Base-by-base conservation (phyloP, 2,329 filamentous ascomycete species). In the Corniculantispora saksenae region DNA sequence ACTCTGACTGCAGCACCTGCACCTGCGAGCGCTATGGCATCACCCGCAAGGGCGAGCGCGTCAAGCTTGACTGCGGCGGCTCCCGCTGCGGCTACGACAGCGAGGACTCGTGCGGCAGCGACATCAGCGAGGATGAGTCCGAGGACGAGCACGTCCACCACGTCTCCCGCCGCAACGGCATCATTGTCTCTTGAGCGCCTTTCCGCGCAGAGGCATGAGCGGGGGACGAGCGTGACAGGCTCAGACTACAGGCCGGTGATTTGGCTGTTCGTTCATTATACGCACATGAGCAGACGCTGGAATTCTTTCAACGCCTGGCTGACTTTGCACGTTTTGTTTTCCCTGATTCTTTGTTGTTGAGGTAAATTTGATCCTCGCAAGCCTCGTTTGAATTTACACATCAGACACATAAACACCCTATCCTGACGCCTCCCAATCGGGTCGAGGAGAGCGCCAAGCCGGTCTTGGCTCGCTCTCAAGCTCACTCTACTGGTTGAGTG, bases 21-120 rank as follows among this genome's bases (percentile, higher is more conserved):
- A 93, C 90, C 69, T 98, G 94, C 82, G 93, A 97, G 80, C 92
- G 94, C 82, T 97, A 95, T 83, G 94, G 94, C 72, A 97, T 98
- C 83, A 97, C 94, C 69, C 91, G 93, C 81, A 89, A 90, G 78
- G 93, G 94, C 75, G 91, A 96, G 79, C 90, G 94, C 74, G 91
- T 98, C 86, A 95, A 94, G 86, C 89, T 97, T 78, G 94, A 97
- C 86, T 98, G 94, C 76, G 93, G 93, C 72, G 94, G 94, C 71
- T 84, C 89, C 67, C 90, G 92, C 77, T 97, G 94, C 81, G 92
- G 92, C 74, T 95, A 91, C 81, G 86, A 86, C 69, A 89, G 92
- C 73, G 88, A 91, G 68, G 86, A 82, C 61, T 86, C 87, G 64
- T 92, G 89, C 83, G 93, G 89, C 70, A 90, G 85, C 72, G 89